phyloP scores from a whole-genome alignment of 805 yeast species.

The Saturnispora diversa region DNA sequence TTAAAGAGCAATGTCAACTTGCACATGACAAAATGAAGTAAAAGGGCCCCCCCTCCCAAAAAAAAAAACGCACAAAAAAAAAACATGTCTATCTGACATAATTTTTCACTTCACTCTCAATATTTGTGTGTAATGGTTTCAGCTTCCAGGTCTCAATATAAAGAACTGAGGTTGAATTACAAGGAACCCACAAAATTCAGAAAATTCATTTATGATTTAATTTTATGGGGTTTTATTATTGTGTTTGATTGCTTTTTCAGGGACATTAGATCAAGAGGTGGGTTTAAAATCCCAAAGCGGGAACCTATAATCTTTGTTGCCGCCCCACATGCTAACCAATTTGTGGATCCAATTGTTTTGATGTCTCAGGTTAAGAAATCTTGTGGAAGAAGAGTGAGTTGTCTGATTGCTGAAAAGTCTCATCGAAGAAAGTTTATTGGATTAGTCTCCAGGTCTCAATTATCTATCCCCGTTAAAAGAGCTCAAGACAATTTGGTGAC shows the following conservation, averaged over 20 bases:
- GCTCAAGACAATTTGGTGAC: conserved; percentile 76
- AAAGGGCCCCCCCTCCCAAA: too few relatives aligned
- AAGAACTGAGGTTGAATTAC: conserved; percentile 21
- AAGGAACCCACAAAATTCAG: conserved; percentile 33
- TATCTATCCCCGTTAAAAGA: conserved; percentile 84
- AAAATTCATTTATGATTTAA: conserved; percentile 41
- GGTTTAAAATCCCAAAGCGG: conserved; percentile 48
- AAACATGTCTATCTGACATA: background rate
- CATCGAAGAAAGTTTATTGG: conserved; percentile 55
- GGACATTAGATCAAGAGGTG: conserved; percentile 67
- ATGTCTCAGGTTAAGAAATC: conserved; percentile 66
- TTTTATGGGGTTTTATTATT: conserved; percentile 40
- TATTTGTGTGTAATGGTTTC: background rate
- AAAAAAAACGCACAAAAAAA: too few relatives aligned
- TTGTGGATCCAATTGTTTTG: conserved; percentile 65
- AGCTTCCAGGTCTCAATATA: conserved; percentile 9
- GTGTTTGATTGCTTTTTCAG: conserved; percentile 58
- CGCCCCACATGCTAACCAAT: conserved; percentile 85
- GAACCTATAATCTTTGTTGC: conserved; percentile 73
- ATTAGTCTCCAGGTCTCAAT: conserved; percentile 60
- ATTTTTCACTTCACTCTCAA: background rate
- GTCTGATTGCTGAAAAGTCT: conserved; percentile 47
- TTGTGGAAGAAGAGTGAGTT: conserved; percentile 41
- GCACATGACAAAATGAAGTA: too few relatives aligned
- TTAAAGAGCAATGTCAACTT: too few relatives aligned